These are phyloP conservation scores for Wickerhamomyces pijperi DNA, from an alignment of 805 yeast species.

Conservation along the genomic window DNA sequence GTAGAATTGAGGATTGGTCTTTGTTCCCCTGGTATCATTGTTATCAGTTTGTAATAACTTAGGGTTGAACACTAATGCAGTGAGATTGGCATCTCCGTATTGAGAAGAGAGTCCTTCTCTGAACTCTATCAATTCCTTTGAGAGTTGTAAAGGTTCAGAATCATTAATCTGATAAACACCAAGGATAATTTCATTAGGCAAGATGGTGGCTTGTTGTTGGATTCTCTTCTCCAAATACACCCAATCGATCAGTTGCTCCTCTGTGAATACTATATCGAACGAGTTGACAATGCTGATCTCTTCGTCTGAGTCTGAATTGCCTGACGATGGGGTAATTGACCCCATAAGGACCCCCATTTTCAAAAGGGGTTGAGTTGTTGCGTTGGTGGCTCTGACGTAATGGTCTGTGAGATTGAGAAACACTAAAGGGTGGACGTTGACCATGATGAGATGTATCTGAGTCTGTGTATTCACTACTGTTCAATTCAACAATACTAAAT, in stretches of 20 bases:
- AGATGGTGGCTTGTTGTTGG: conserved; percentile 1
- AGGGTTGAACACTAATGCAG: neutral
- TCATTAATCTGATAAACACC: conserved; percentile 1
- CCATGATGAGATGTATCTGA: neutral
- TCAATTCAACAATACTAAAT: no score
- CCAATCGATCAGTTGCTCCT: neutral
- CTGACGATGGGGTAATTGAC: neutral
- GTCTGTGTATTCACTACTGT: no score
- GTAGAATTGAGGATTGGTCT: neutral
- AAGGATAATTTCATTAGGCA: conserved; percentile 2
- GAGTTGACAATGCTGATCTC: neutral
- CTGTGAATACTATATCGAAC: neutral
- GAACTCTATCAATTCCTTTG: neutral
- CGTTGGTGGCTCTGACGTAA: neutral
- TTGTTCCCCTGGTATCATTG: neutral
- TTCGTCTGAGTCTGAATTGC: neutral
- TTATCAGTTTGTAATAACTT: neutral
- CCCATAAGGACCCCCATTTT: conserved; percentile 1
- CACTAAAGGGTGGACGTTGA: conserved; percentile 2
- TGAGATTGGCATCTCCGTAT: neutral
- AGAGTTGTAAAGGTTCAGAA: neutral
- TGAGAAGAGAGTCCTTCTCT: neutral
- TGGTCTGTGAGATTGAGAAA: conserved; percentile 2
- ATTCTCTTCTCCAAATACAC: neutral
- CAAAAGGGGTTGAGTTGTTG: neutral